These are phyloP conservation scores for Cladosporium oxysporum DNA, from an alignment of 2,329 filamentous ascomycete genomes.

Conservation along the genomic window DNA sequence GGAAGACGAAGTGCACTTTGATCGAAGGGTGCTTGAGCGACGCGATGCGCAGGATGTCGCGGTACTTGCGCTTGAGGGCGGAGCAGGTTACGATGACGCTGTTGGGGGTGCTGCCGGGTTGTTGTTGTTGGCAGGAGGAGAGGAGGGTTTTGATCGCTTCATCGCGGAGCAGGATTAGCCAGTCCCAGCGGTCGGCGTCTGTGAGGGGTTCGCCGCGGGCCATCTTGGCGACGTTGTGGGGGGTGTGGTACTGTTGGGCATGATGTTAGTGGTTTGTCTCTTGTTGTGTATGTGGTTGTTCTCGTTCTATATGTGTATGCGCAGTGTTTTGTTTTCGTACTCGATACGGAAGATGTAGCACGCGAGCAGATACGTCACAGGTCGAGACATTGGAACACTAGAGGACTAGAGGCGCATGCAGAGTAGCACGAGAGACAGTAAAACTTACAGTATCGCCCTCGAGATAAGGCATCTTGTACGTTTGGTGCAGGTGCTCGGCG, in stretches of 20 bases:
- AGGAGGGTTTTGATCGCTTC: slow-evolving; percentile 41
- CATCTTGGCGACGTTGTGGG: slow-evolving; percentile 76
- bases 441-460: slow-evolving; percentile 53
- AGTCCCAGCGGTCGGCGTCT: slow-evolving; percentile 96
- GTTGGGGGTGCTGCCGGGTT: slow-evolving; percentile 27
- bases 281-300: background rate
- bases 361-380: background rate
- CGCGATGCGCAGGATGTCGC: slow-evolving; percentile 65
- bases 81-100: slow-evolving; percentile 95
- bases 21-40: slow-evolving; percentile 47
- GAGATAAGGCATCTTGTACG: slow-evolving; percentile 49
- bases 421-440: background rate
- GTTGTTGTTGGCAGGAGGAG: background rate
- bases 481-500: slow-evolving; percentile 47
- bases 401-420: background rate
- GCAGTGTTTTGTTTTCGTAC: background rate
- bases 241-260: slow-evolving; percentile 49
- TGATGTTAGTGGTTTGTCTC: background rate
- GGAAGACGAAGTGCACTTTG: slow-evolving; percentile 84
- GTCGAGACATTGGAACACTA: background rate
- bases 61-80: slow-evolving; percentile 94
- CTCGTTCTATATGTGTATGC: background rate
- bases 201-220: slow-evolving; percentile 77
- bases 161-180: slow-evolving; percentile 64
- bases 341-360: background rate